phyloP scores from a whole-genome alignment of 139 green algal species.

The Coccomyxa sp. region DNA sequence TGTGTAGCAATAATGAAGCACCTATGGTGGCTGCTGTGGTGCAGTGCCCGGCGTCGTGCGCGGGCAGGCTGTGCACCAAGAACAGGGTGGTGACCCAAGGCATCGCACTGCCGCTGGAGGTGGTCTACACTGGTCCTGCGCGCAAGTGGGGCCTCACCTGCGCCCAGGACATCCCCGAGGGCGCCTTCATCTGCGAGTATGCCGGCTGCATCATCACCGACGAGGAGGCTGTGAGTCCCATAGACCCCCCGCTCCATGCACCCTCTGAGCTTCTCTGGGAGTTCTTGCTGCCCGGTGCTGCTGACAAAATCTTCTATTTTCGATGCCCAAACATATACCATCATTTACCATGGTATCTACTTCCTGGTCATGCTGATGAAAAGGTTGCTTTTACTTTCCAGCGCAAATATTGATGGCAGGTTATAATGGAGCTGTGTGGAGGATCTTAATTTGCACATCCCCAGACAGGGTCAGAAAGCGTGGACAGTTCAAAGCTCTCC shows the following conservation, averaged over 20 bases:
- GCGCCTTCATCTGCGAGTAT: slow-evolving; percentile 53
- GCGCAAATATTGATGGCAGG: neutral
- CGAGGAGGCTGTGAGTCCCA: slow-evolving; percentile 30
- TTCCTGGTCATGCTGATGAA: neutral
- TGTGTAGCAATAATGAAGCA: neutral
- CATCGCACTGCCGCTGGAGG: slow-evolving; percentile 53
- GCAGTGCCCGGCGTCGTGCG: slow-evolving; percentile 19
- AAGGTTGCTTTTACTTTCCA: neutral
- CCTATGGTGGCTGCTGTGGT: neutral
- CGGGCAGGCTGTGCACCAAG: slow-evolving; percentile 1
- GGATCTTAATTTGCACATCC: neutral
- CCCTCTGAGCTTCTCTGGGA: neutral
- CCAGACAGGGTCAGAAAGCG: neutral
- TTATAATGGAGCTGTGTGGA: neutral
- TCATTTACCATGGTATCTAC: neutral
- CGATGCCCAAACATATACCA: neutral
- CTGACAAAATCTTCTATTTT: too few species aligned
- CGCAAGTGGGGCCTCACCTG: slow-evolving; percentile 61
- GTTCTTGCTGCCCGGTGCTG: neutral
- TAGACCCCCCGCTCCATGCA: too few species aligned
- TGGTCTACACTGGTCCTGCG: slow-evolving; percentile 45
- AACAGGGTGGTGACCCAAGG: slow-evolving; percentile 40
- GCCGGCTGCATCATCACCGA: slow-evolving; percentile 48
- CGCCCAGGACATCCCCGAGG: slow-evolving; percentile 27
- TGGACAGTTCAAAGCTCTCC: neutral